Conservation (phyloP, 2,329 filamentous ascomycete species). For the Curvularia spicifera region DNA sequence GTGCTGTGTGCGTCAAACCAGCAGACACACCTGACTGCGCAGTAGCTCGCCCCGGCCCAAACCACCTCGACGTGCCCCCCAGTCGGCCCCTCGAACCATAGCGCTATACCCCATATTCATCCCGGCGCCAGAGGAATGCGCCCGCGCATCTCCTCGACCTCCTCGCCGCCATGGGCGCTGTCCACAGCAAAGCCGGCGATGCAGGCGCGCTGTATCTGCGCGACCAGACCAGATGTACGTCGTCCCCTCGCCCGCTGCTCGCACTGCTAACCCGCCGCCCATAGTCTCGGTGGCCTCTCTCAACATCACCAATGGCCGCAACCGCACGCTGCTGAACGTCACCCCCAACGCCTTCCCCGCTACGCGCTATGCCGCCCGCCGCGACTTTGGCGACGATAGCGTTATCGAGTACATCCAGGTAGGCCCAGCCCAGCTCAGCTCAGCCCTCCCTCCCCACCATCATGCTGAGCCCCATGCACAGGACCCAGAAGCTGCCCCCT, state of each 20-base stretch:
- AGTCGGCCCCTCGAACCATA: conserved; percentile 29
- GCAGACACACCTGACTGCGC: conserved; percentile 1
- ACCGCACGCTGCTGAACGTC: conserved; percentile 77
- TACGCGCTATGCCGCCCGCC: conserved; percentile 73
- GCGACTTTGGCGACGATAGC: conserved; percentile 73
- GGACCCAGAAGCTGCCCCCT: conserved; percentile 71
- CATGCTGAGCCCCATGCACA: conserved; percentile 49
- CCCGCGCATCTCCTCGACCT: conserved; percentile 32
- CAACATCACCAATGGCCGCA: conserved; percentile 78
- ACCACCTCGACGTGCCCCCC: not conserved
- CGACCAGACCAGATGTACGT: conserved; percentile 88
- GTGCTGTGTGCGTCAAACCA: not conserved
- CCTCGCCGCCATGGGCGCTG: conserved; percentile 76
- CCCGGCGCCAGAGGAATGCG: conserved; percentile 35
- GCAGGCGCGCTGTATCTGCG: conserved; percentile 79
- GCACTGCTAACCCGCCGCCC: conserved; percentile 26
- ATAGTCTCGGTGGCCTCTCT: conserved; percentile 87
- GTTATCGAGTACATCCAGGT: conserved; percentile 86
- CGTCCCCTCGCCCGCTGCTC: not conserved
- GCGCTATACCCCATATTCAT: conserved; percentile 43
- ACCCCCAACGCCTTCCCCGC: conserved; percentile 88
- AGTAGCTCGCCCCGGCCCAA: too few relatives aligned
- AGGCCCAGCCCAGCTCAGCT: conserved; percentile 31
- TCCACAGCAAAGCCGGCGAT: conserved; percentile 84
- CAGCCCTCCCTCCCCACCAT: conserved; percentile 56